Evolutionary conservation across 2,329 filamentous ascomycete species (phyloP).

Genomic region (Talaromyces piceae): DNA sequence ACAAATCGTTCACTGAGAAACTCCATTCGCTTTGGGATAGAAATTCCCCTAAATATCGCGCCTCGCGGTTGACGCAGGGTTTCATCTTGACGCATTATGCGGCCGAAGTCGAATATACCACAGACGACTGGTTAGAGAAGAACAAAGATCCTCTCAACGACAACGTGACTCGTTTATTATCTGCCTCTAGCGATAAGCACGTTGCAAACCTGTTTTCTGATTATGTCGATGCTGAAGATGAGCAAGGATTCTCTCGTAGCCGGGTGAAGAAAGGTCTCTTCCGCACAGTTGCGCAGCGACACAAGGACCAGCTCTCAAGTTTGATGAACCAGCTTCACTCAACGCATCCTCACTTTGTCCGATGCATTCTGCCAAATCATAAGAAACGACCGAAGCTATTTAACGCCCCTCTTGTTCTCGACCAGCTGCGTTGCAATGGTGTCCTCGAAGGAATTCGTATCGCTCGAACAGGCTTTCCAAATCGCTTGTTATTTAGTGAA

Average conservation of each 20-base stretch:
- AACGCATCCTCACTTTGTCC: conserved; percentile 96
- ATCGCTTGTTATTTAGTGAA: conserved; percentile 82
- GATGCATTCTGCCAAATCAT: conserved; percentile 96
- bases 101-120: conserved; percentile 94
- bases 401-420: conserved; percentile 82
- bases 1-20: conserved; percentile 95
- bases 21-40: conserved; percentile 95
- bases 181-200: conserved; percentile 73
- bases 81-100: conserved; percentile 97
- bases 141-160: conserved; percentile 98
- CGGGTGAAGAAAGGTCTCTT: conserved; percentile 96
- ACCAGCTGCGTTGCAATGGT: conserved; percentile 97
- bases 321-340: conserved; percentile 91
- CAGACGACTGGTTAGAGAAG: conserved; percentile 92
- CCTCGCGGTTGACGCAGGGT: conserved; percentile 79
- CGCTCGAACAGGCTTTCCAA: conserved; percentile 92
- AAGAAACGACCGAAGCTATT: conserved; percentile 95
- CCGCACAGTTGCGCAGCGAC: conserved; percentile 88
- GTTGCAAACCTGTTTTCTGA: conserved; percentile 79
- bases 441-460: conserved; percentile 98
- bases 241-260: conserved; percentile 58
- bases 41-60: conserved; percentile 87
- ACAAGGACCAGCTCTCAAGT: conserved; percentile 97
- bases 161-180: conserved; percentile 84
- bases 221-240: conserved; percentile 76